Evolutionary conservation across 1,284 basidiomycete species (phyloP).

Genomic region (Meira miltonrushii): DNA sequence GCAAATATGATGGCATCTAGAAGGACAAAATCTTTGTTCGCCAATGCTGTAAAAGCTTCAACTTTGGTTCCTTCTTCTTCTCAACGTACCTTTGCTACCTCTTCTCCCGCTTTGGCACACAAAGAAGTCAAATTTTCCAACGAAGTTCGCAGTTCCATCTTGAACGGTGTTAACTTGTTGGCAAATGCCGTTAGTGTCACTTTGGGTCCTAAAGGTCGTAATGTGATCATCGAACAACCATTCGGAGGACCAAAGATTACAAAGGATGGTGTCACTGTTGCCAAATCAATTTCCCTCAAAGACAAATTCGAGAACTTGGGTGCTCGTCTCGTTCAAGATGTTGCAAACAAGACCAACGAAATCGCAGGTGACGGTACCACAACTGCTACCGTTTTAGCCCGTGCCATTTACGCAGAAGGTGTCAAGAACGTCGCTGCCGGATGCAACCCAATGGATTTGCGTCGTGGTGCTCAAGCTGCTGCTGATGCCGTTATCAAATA

Average conservation of each 20-base stretch:
- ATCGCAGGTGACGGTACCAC: conserved; percentile 96
- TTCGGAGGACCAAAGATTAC: conserved; percentile 97
- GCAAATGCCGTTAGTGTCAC: conserved; percentile 74
- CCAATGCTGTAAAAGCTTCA: conserved; percentile 1
- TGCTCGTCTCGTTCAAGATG: conserved; percentile 92
- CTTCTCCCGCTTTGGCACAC: conserved; percentile 54
- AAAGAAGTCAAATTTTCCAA: conserved; percentile 98
- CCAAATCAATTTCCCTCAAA: conserved; percentile 86
- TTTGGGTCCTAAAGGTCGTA: conserved; percentile 94
- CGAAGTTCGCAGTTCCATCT: conserved; percentile 85
- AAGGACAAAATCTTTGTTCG: background rate
- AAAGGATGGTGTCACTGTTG: conserved; percentile 96
- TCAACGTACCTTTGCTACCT: conserved; percentile 18
- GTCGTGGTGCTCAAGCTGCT: conserved; percentile 89
- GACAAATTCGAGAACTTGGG: conserved; percentile 99
- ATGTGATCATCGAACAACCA: conserved; percentile 97
- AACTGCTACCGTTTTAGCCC: conserved; percentile 91
- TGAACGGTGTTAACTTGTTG: conserved; percentile 90
- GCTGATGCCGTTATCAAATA: conserved; percentile 92
- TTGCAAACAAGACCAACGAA: conserved; percentile 94
- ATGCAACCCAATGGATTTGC: conserved; percentile 99
- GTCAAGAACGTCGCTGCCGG: conserved; percentile 99
- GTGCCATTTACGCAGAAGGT: conserved; percentile 95
- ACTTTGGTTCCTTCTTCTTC: background rate
- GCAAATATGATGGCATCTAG: background rate